Evolutionary conservation across 495 filamentous ascomycete species (phyloP).

Genomic region (Neurospora sp.): DNA sequence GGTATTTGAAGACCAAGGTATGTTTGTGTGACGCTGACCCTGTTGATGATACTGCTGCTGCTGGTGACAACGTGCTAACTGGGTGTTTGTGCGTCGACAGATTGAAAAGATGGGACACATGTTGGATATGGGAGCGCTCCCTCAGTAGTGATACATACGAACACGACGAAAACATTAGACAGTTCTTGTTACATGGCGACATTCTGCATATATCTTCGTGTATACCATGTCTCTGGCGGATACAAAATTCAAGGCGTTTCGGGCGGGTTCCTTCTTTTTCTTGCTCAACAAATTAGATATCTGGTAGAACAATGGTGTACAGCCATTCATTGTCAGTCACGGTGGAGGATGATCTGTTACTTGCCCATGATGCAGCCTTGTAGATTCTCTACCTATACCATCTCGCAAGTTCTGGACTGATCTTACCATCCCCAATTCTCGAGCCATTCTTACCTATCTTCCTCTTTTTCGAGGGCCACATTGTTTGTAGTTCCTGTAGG

Average conservation of each 20-base stretch:
- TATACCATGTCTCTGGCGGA: neutral
- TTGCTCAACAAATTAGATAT: too few relatives aligned
- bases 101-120: slow-evolving; percentile 36
- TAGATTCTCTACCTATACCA: too few relatives aligned
- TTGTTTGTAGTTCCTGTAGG: too few relatives aligned
- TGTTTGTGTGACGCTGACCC: slow-evolving; percentile 2
- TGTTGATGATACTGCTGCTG: neutral
- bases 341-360: too few relatives aligned
- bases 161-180: neutral
- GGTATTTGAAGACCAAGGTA: slow-evolving; percentile 91
- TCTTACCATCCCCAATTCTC: too few relatives aligned
- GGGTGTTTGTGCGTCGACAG: slow-evolving; percentile 13
- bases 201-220: neutral
- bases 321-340: too few relatives aligned
- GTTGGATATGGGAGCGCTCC: slow-evolving; percentile 22
- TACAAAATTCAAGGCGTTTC: neutral
- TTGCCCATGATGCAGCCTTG: too few relatives aligned
- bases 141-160: slow-evolving; percentile 5
- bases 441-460: too few relatives aligned
- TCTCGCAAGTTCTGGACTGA: too few relatives aligned
- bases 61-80: slow-evolving; percentile 9
- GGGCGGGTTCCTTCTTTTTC: neutral
- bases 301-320: too few relatives aligned
- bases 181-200: neutral
- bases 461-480: too few relatives aligned